Conservation (phyloP, 139 green algal genomes). For the Asterochloris sp. region DNA sequence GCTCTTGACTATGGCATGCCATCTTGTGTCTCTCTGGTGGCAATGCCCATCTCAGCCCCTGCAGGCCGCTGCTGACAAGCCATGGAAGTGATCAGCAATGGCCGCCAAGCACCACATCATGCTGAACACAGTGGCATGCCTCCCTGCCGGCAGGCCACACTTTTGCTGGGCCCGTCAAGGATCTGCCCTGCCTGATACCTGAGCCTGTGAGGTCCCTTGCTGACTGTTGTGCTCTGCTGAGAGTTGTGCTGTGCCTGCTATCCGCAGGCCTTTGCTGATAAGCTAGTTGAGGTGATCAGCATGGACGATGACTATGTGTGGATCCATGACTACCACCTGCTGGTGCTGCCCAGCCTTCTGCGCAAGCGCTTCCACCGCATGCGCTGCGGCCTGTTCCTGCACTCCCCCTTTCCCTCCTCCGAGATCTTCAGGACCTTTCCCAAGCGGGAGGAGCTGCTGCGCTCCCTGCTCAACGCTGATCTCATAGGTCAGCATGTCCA, state of each 20-base stretch:
- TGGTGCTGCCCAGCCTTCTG: constrained; percentile 93
- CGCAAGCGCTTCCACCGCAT: constrained; percentile 76
- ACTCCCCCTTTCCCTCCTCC: constrained; percentile 95
- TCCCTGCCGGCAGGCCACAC: too few species aligned
- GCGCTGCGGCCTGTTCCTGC: constrained; percentile 90
- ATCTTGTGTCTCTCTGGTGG: too few species aligned
- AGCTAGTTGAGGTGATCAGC: constrained; percentile 73
- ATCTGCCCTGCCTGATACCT: too few species aligned
- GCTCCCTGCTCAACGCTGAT: constrained; percentile 92
- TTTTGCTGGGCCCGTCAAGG: too few species aligned
- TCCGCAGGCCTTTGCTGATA: constrained; percentile 64
- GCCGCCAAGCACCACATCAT: too few species aligned
- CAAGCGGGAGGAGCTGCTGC: constrained; percentile 89
- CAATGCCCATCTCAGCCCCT: too few species aligned
- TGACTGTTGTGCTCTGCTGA: too few species aligned
- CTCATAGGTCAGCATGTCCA: constrained; percentile 64
- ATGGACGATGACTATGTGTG: constrained; percentile 92
- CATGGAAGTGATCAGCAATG: too few species aligned
- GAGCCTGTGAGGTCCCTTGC: too few species aligned
- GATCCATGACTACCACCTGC: constrained; percentile 99
- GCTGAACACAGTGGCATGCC: too few species aligned
- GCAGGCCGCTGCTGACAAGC: too few species aligned
- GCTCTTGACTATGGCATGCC: too few species aligned
- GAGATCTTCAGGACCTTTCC: constrained; percentile 98
- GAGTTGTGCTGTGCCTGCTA: not conserved